Conservation (phyloP, 768 basidiomycete genomes). For the Tricholomella constricta region DNA sequence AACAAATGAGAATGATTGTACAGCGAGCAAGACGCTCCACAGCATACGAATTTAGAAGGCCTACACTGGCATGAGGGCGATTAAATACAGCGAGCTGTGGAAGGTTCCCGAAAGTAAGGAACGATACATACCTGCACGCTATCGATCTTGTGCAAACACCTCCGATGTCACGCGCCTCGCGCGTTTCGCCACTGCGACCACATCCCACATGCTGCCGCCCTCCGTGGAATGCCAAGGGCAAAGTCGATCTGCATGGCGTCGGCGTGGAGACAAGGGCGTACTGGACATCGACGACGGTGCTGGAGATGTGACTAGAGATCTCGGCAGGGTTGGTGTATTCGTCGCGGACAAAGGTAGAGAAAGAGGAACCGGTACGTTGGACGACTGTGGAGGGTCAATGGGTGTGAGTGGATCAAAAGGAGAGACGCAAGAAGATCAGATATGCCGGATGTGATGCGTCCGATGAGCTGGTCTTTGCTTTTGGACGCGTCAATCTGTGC, state of each 20-base stretch:
- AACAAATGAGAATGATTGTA: too few relatives aligned
- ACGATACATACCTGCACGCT: constrained; percentile 72
- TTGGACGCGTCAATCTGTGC: constrained; percentile 13
- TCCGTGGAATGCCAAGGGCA: constrained; percentile 35
- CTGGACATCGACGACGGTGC: constrained; percentile 78
- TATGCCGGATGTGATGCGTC: constrained; percentile 67
- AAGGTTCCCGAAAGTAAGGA: too few relatives aligned
- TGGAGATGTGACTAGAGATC: constrained; percentile 88
- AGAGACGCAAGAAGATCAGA: constrained; percentile 64
- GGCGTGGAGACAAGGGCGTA: constrained; percentile 58
- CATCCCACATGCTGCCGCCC: constrained; percentile 61
- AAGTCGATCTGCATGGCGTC: constrained; percentile 60
- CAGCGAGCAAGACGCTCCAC: too few relatives aligned
- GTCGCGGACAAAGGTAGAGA: constrained; percentile 78
- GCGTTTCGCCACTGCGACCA: constrained; percentile 46
- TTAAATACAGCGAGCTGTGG: too few relatives aligned
- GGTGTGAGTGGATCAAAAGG: neutral
- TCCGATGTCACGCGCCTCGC: constrained; percentile 73
- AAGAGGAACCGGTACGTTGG: constrained; percentile 87
- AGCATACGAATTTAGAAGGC: too few relatives aligned
- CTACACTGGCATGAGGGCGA: too few relatives aligned
- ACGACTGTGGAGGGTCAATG: constrained; percentile 57
- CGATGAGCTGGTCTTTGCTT: constrained; percentile 64
- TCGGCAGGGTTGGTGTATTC: constrained; percentile 86
- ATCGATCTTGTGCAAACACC: constrained; percentile 89